phyloP scores from a whole-genome alignment of 345 rosid species.

The Excoecaria agallocha region DNA sequence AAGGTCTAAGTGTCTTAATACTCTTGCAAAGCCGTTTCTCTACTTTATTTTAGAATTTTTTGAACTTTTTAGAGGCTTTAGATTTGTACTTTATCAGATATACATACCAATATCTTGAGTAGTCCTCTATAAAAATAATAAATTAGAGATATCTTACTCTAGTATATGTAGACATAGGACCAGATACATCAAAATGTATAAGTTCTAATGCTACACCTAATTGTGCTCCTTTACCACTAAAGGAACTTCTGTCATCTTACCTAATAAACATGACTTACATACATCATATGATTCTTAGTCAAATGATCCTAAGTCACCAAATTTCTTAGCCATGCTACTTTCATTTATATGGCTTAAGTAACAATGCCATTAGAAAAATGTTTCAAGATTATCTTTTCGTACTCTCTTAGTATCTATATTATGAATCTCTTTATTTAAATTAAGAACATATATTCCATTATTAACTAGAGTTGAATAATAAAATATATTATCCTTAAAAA shows the following conservation, averaged over 20 bases:
- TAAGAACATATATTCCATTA: constrained; percentile 1
- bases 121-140: no score
- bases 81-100: no score
- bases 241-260: constrained; percentile 2
- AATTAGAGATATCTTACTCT: no score
- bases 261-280: background rate
- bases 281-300: background rate
- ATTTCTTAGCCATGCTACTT: background rate
- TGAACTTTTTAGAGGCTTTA: no score
- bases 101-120: no score
- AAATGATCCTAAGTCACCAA: background rate
- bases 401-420: background rate
- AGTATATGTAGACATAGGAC: no score
- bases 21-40: no score
- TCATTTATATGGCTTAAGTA: background rate
- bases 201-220: background rate
- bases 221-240: background rate
- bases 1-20: background rate
- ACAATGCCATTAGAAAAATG: no score
- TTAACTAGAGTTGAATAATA: background rate
- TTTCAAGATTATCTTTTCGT: no score
- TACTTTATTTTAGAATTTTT: no score
- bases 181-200: no score
- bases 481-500: background rate
- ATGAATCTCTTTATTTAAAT: background rate